Percentiles rank a stretch among this genome's conserved stretches.
These are phyloP conservation scores for Dactylis glomerata DNA, from an alignment of 176 grass and related monocot genomes.

Conservation along the genomic window DNA sequence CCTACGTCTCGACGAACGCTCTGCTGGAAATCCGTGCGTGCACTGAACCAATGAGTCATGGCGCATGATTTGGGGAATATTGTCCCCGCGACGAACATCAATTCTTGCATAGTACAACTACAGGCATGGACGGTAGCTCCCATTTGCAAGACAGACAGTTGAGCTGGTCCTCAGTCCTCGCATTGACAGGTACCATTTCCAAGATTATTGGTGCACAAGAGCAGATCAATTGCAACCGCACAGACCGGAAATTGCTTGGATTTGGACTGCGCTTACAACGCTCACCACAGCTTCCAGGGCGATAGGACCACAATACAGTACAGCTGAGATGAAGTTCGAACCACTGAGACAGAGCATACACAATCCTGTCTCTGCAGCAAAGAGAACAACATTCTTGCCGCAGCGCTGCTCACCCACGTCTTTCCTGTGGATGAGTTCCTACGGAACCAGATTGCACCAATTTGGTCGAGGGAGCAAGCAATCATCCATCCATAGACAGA, in stretches of 20 bases:
- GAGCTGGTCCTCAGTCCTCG: not conserved
- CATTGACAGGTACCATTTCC: not conserved
- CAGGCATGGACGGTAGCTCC: not conserved
- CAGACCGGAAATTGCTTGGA: not conserved
- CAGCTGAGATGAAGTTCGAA: not conserved
- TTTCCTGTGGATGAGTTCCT: constrained; percentile 17
- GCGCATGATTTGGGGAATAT: not conserved
- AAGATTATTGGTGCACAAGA: not conserved
- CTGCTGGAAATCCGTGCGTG: not conserved
- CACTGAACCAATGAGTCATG: not conserved
- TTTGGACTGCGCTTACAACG: not conserved
- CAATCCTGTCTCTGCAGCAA: not conserved
- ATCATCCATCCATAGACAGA: not conserved
- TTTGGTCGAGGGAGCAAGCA: not conserved
- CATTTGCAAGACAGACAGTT: not conserved
- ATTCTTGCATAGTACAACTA: not conserved
- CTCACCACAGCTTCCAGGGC: not conserved
- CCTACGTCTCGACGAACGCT: not conserved
- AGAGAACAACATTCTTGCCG: not conserved
- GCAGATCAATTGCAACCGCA: not conserved
- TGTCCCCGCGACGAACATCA: not conserved
- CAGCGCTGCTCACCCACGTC: not conserved
- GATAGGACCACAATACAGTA: not conserved
- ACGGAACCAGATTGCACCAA: not conserved
- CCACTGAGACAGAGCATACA: not conserved